Evolutionary conservation across 176 grass and related monocot genomes (phyloP).

Genomic region (Hordeum vulgare): MorexV3_pseudomolecules_assembly NC_058522.1:184043997-184044496

Average conservation of each 20-base stretch:
- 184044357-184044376: not conserved
- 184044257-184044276: not conserved
- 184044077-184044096: not conserved
- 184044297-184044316: not conserved
- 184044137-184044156: slow-evolving; percentile 4
- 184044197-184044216: not conserved
- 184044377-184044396: not conserved
- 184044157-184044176: not conserved
- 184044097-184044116: not conserved
- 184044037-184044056: not conserved
- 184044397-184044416: not conserved
- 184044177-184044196: not conserved
- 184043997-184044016: not conserved
- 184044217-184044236: not conserved
- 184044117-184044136: not conserved
- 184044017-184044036: not conserved
- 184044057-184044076: not conserved
- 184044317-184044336: not conserved
- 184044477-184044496: slow-evolving; percentile 39
- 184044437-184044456: not conserved
- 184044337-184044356: not conserved
- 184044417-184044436: not conserved
- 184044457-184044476: not conserved
- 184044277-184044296: not conserved
- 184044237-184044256: not conserved